phyloP scores from a whole-genome alignment of 495 filamentous ascomycete genomes.

The Poronia punctata region DNA sequence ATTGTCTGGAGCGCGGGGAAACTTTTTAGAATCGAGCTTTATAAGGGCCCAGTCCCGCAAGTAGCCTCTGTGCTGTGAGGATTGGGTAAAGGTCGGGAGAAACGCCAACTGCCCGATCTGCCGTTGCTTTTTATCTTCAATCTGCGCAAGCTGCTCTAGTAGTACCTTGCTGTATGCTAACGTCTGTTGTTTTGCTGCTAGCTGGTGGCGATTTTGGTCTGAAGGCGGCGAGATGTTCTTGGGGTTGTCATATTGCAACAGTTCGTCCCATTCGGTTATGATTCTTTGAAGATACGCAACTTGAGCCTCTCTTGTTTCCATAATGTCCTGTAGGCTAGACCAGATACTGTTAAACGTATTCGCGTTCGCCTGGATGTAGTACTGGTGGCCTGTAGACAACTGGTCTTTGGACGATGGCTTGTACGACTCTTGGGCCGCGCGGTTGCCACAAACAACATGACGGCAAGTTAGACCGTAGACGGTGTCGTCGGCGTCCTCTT shows the following conservation, averaged over 20 bases:
- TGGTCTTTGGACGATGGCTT: not conserved
- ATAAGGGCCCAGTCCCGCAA: no score
- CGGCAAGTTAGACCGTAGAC: conserved; percentile 7
- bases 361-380: not conserved
- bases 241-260: not conserved
- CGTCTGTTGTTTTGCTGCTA: no score
- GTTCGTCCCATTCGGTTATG: not conserved
- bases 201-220: not conserved
- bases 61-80: no score
- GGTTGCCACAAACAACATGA: conserved; percentile 1
- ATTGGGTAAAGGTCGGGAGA: no score
- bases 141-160: no score
- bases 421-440: not conserved
- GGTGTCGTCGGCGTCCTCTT: not conserved
- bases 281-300: not conserved
- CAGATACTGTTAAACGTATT: not conserved
- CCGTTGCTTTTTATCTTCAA: no score
- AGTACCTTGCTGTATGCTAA: no score
- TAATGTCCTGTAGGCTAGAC: not conserved
- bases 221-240: not conserved
- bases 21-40: no score
- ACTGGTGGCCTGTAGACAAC: no score
- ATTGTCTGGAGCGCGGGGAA: no score
- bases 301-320: not conserved
- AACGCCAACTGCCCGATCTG: no score